Conservation (phyloP, 2,329 filamentous ascomycete genomes). For the Aureobasidium melanogenum region DNA sequence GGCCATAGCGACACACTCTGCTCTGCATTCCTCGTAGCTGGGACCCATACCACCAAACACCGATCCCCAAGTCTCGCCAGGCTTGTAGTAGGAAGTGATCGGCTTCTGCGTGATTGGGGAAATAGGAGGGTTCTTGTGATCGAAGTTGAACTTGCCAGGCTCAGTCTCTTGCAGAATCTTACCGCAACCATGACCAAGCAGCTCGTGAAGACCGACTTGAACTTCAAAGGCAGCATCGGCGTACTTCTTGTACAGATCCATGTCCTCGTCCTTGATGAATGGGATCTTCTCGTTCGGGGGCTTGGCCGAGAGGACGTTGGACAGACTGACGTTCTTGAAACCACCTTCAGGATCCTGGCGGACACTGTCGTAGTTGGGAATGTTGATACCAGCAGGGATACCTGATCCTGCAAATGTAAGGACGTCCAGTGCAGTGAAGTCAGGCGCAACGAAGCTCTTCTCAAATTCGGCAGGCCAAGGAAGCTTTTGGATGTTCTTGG, state of each 20-base stretch:
- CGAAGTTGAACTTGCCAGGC: constrained; percentile 79
- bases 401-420: constrained; percentile 65
- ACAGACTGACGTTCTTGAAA: constrained; percentile 90
- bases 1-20: constrained; percentile 88
- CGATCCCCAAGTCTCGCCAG: constrained; percentile 72
- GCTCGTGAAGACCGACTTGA: constrained; percentile 89
- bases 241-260: constrained; percentile 70
- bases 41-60: constrained; percentile 79
- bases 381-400: constrained; percentile 36
- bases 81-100: constrained; percentile 82
- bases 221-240: constrained; percentile 87
- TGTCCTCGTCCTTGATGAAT: constrained; percentile 72
- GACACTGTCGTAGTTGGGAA: constrained; percentile 64
- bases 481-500: constrained; percentile 74
- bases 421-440: constrained; percentile 92
- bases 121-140: constrained; percentile 68
- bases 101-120: constrained; percentile 72
- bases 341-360: constrained; percentile 60
- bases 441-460: constrained; percentile 88
- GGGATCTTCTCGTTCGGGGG: constrained; percentile 86
- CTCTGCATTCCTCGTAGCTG: constrained; percentile 89
- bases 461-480: constrained; percentile 87
- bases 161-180: constrained; percentile 87
- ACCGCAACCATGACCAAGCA: constrained; percentile 81
- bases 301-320: constrained; percentile 86